A percentile compares a stretch with the other conserved stretches of the same genome.
These are phyloP conservation scores for Musa itinerans DNA, from an alignment of 176 grass and related monocot species.

Conservation along the genomic window DNA sequence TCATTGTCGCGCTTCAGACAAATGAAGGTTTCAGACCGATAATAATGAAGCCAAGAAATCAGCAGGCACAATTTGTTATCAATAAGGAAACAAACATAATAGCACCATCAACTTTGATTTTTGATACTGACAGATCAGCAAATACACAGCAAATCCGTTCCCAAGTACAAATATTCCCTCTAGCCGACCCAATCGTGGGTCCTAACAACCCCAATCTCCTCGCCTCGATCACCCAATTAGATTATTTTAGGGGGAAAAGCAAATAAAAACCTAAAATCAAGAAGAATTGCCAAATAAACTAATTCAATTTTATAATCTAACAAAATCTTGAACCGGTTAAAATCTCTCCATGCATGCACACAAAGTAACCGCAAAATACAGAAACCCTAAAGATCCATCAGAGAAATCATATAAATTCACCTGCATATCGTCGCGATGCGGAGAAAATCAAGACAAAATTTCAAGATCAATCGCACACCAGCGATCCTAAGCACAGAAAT, in stretches of 20 bases:
- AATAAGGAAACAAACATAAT: too few relatives aligned
- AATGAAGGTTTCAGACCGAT: not conserved
- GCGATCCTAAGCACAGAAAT: not conserved
- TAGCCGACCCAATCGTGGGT: too few relatives aligned
- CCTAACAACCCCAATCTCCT: too few relatives aligned
- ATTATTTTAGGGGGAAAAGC: not conserved
- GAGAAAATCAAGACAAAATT: not conserved
- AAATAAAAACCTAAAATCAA: not conserved
- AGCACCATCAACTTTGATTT: too few relatives aligned
- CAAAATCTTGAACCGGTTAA: not conserved
- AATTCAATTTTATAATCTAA: not conserved
- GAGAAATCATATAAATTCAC: not conserved
- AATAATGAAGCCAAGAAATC: not conserved
- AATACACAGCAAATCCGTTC: not conserved
- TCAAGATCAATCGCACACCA: not conserved
- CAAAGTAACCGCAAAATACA: not conserved
- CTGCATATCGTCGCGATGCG: not conserved
- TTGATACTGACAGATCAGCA: not conserved
- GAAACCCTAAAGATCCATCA: not conserved
- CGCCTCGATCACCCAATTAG: not conserved
- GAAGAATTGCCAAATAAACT: not conserved
- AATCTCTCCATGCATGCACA: not conserved
- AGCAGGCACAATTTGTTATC: not conserved
- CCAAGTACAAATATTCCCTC: not conserved
- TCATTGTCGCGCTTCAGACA: slow-evolving; percentile 63